Percentiles rank a stretch among this genome's conserved stretches.
Evolutionary conservation across 805 yeast genomes (phyloP).

Genomic region (Saccharomycopsis fermentans): DNA sequence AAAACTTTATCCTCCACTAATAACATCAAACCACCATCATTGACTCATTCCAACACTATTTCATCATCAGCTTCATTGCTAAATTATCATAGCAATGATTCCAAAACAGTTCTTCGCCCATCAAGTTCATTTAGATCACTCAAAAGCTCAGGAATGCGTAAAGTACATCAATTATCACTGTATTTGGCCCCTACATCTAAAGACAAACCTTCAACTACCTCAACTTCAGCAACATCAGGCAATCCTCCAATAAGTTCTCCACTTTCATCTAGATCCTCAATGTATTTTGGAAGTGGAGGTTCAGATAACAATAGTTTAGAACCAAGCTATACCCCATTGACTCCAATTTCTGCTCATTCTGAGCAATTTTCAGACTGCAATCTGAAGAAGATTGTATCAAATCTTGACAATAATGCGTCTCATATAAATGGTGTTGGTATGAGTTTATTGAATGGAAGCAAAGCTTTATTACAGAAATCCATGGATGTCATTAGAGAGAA

Average conservation of each 20-base stretch:
- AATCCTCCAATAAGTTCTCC: conserved; percentile 7
- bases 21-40: neutral
- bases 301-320: neutral
- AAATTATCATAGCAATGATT: conserved; percentile 10
- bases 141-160: conserved; percentile 4
- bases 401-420: neutral
- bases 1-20: neutral
- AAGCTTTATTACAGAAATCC: neutral
- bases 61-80: conserved; percentile 11
- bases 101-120: conserved; percentile 3
- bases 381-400: neutral
- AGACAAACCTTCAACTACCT: neutral
- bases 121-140: conserved; percentile 5
- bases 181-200: conserved; percentile 7
- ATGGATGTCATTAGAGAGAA: conserved; percentile 12
- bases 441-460: neutral
- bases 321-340: conserved; percentile 1
- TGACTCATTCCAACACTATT: neutral
- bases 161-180: conserved; percentile 12
- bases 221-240: neutral
- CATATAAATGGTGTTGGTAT: neutral
- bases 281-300: neutral
- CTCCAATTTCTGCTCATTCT: conserved; percentile 4
- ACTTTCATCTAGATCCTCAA: conserved; percentile 5
- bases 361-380: neutral